A percentile compares a stretch with the other conserved stretches of the same genome.
Evolutionary conservation across 73 alveolate species (phyloP).

Genomic region (Paramecium sexaurelia): DNA sequence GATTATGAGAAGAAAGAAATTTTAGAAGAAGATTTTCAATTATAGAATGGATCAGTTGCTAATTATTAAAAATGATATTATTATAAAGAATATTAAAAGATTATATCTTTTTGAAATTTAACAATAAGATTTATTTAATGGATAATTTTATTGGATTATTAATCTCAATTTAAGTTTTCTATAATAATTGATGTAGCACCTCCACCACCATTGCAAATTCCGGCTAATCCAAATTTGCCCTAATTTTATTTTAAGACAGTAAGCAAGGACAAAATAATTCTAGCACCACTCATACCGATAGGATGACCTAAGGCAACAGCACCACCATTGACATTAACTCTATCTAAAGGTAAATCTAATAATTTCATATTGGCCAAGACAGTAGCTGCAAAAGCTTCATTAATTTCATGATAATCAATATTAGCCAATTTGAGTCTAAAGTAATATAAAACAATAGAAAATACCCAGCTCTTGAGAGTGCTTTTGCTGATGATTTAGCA

Average conservation of each 20-base stretch:
- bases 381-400: conserved; percentile 88
- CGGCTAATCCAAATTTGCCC: conserved; percentile 78
- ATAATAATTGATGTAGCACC: conserved; percentile 88
- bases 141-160: neutral
- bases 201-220: conserved; percentile 92
- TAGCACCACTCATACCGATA: conserved; percentile 83
- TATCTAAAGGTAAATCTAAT: conserved; percentile 71
- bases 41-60: neutral
- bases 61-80: neutral
- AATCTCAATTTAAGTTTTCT: conserved; percentile 62
- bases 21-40: neutral
- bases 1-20: neutral
- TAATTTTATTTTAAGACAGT: conserved; percentile 75
- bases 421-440: conserved; percentile 64
- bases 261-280: conserved; percentile 77
- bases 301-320: conserved; percentile 93
- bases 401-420: conserved; percentile 80
- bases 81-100: neutral
- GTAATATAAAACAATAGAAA: neutral
- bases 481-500: conserved; percentile 73
- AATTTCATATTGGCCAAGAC: conserved; percentile 83
- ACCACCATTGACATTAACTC: conserved; percentile 84
- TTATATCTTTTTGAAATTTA: no score
- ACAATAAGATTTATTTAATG: neutral
- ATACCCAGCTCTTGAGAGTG: conserved; percentile 68